Evolutionary conservation across 1,139 yeast species (phyloP).

Genomic region (Candida sanyaensis): DNA sequence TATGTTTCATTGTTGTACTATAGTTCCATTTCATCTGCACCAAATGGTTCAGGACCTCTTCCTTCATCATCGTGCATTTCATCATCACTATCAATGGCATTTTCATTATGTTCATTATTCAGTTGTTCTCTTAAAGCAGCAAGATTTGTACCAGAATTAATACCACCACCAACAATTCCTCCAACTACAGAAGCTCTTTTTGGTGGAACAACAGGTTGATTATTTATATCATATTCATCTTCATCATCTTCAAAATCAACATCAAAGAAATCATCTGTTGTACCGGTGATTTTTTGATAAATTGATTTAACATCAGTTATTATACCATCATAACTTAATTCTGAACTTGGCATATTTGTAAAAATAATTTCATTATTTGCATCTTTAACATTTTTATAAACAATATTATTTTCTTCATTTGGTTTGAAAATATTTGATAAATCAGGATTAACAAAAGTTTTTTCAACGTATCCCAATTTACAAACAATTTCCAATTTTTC

Average conservation of each 20-base stretch:
- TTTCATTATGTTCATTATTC: constrained; percentile 29
- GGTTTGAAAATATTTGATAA: constrained; percentile 41
- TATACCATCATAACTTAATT: constrained; percentile 87
- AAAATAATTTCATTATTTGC: constrained; percentile 53
- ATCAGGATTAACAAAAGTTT: constrained; percentile 52
- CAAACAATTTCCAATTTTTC: constrained; percentile 76
- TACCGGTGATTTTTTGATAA: constrained; percentile 79
- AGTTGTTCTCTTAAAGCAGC: constrained; percentile 14
- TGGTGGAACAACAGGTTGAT: constrained; percentile 10
- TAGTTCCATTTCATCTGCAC: constrained; percentile 72
- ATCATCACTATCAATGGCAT: constrained; percentile 42
- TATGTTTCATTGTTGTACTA: constrained; percentile 18
- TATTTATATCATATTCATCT: constrained; percentile 38
- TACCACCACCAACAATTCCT: constrained; percentile 19
- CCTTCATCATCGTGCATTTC: constrained; percentile 27
- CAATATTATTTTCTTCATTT: constrained; percentile 32
- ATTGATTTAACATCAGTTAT: constrained; percentile 77
- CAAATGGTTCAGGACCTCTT: constrained; percentile 55
- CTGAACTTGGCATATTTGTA: constrained; percentile 75
- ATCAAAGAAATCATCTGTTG: constrained; percentile 93
- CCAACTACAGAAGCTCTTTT: constrained; percentile 15
- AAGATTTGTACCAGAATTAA: constrained; percentile 19
- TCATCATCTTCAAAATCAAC: constrained; percentile 96
- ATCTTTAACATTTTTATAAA: constrained; percentile 31
- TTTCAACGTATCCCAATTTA: constrained; percentile 80